Evolutionary conservation across 257 asterid species (phyloP).

Genomic region (Mentha longifolia): DNA sequence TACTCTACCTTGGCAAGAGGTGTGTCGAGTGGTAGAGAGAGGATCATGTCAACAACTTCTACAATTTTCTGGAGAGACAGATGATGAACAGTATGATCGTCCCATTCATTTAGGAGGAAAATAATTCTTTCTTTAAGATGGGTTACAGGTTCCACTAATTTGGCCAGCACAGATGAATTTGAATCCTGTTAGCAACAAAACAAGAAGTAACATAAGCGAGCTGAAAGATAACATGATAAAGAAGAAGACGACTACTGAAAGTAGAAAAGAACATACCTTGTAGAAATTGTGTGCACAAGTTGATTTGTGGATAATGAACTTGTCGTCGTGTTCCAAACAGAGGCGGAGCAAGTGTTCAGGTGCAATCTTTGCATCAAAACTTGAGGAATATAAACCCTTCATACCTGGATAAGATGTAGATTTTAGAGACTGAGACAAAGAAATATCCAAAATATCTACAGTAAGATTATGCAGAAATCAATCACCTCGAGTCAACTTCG

Average conservation of each 20-base stretch:
- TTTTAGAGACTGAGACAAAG: constrained; percentile 1
- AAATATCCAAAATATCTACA: neutral
- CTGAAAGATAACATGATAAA: neutral
- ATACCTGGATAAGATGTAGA: constrained; percentile 45
- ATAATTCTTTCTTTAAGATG: constrained; percentile 58
- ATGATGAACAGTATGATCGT: constrained; percentile 67
- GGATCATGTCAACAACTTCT: constrained; percentile 76
- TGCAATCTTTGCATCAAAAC: constrained; percentile 72
- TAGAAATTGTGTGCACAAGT: constrained; percentile 68
- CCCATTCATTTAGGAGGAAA: constrained; percentile 64
- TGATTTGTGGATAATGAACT: constrained; percentile 47
- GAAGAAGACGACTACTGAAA: neutral
- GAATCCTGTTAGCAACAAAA: constrained; percentile 56
- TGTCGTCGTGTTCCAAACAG: constrained; percentile 79
- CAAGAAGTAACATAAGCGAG: constrained; percentile 8
- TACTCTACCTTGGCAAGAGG: constrained; percentile 80
- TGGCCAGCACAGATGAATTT: constrained; percentile 65
- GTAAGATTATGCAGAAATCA: constrained; percentile 22
- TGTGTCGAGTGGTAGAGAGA: constrained; percentile 77
- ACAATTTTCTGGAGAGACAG: constrained; percentile 68
- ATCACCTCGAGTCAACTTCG: constrained; percentile 60
- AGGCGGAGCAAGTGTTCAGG: constrained; percentile 88
- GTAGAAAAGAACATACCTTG: constrained; percentile 47
- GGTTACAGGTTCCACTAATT: constrained; percentile 77
- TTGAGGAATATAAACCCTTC: constrained; percentile 62